Percentiles rank a stretch among this genome's conserved stretches.
Conservation (phyloP, 2,329 filamentous ascomycete genomes). For the Stagonosporopsis tanaceti region DNA sequence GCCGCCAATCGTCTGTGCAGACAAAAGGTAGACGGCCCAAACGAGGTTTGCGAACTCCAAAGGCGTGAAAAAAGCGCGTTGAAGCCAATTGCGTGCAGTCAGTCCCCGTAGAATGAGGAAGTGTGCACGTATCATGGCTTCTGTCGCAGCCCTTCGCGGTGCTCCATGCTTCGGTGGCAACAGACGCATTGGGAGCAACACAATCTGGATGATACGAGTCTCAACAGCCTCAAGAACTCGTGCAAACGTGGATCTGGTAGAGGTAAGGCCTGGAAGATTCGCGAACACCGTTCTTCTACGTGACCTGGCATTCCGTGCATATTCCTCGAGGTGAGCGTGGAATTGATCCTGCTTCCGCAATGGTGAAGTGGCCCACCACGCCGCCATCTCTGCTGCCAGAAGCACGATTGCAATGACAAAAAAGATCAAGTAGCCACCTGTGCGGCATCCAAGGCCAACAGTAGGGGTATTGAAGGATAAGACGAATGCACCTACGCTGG, state of each 20-base stretch:
- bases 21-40: constrained; percentile 50
- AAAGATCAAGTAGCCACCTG: constrained; percentile 54
- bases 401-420: constrained; percentile 38
- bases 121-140: constrained; percentile 6
- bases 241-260: constrained; percentile 3
- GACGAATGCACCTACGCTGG: constrained; percentile 48
- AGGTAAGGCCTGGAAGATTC: constrained; percentile 7
- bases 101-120: constrained; percentile 17
- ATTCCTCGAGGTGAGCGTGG: constrained; percentile 13
- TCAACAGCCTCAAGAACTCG: constrained; percentile 5
- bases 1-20: constrained; percentile 51
- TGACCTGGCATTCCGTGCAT: constrained; percentile 1
- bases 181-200: constrained; percentile 6
- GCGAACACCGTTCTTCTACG: neutral
- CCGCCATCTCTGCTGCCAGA: constrained; percentile 44
- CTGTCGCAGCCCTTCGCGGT: neutral
- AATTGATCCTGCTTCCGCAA: constrained; percentile 14
- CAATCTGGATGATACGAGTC: neutral
- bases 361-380: constrained; percentile 46
- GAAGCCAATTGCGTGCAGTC: constrained; percentile 29
- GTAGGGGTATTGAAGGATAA: constrained; percentile 55
- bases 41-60: constrained; percentile 46
- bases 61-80: constrained; percentile 41
- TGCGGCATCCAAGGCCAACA: constrained; percentile 49
- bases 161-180: constrained; percentile 16